Conservation (phyloP, 805 yeast species). For the Spencermartinsiella europaea region DNA sequence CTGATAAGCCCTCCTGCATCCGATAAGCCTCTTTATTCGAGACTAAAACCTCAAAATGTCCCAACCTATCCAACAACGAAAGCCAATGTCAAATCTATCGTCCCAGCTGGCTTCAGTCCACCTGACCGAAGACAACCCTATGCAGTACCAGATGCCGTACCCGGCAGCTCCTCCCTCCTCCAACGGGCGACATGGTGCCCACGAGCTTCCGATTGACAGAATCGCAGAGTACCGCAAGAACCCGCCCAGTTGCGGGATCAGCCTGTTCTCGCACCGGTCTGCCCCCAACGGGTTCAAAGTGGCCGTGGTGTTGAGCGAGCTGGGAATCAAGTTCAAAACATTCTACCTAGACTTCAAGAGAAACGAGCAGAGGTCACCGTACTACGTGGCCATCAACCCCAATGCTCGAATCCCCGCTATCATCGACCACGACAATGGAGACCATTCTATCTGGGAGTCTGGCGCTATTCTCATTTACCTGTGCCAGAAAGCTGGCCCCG, state of each 20-base stretch:
- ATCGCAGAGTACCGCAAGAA: conserved; percentile 67
- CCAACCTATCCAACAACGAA: conserved; percentile 13
- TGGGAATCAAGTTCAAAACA: conserved; percentile 72
- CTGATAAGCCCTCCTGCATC: no score
- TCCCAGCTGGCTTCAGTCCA: conserved; percentile 29
- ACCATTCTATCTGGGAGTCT: conserved; percentile 87
- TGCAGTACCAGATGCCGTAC: conserved; percentile 2
- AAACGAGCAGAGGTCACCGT: conserved; percentile 92
- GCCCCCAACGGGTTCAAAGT: conserved; percentile 97
- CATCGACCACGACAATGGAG: conserved; percentile 78
- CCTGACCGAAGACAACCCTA: conserved; percentile 9
- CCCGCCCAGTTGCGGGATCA: conserved; percentile 76
- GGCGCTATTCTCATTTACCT: conserved; percentile 86
- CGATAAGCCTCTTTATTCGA: no score
- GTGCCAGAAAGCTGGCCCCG: conserved; percentile 56
- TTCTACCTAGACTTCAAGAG: conserved; percentile 77
- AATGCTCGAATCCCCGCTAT: conserved; percentile 94
- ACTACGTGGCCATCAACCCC: conserved; percentile 89
- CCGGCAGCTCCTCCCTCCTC: conserved; percentile 1
- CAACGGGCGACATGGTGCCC: conserved; percentile 5
- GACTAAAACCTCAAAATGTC: no score
- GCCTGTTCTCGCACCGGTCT: conserved; percentile 71
- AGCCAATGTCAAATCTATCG: conserved; percentile 27
- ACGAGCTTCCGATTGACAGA: conserved; percentile 32
- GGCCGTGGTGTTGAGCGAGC: conserved; percentile 81